These are phyloP conservation scores for Diplogelasinospora grovesii DNA, from an alignment of 495 filamentous ascomycete species.

Conservation along the genomic window DNA sequence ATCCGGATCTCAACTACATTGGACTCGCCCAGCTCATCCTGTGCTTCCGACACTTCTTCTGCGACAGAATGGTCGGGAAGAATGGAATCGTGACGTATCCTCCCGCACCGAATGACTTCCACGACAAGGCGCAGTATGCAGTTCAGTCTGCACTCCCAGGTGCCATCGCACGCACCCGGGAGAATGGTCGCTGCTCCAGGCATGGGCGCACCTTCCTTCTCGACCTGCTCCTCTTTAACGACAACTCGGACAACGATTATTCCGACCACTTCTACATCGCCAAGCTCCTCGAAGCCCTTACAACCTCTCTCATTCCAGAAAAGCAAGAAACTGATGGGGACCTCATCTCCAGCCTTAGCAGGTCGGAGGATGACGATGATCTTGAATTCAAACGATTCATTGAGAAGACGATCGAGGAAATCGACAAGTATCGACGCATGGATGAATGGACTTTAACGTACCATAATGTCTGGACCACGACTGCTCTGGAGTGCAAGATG, in stretches of 20 bases:
- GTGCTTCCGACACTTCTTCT: conserved; percentile 83
- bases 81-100: conserved; percentile 50
- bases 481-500: conserved; percentile 72
- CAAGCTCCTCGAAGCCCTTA: conserved; percentile 69
- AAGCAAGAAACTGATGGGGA: conserved; percentile 48
- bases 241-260: conserved; percentile 80
- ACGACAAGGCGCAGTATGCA: conserved; percentile 70
- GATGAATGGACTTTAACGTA: conserved; percentile 91
- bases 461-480: conserved; percentile 81
- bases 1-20: conserved; percentile 58
- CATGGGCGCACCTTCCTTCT: conserved; percentile 72
- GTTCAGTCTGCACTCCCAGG: conserved; percentile 74
- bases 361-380: conserved; percentile 37
- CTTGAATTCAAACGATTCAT: conserved; percentile 46
- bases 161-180: conserved; percentile 71
- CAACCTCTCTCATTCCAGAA: conserved; percentile 63
- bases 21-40: conserved; percentile 78
- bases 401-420: conserved; percentile 67
- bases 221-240: conserved; percentile 85
- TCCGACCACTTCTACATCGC: conserved; percentile 86
- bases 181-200: conserved; percentile 70
- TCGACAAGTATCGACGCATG: conserved; percentile 83
- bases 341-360: conserved; percentile 26
- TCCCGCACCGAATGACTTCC: conserved; percentile 83
- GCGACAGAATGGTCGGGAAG: conserved; percentile 44